phyloP scores from a whole-genome alignment of 305 asterid species.

The Galium porrigens region DNA sequence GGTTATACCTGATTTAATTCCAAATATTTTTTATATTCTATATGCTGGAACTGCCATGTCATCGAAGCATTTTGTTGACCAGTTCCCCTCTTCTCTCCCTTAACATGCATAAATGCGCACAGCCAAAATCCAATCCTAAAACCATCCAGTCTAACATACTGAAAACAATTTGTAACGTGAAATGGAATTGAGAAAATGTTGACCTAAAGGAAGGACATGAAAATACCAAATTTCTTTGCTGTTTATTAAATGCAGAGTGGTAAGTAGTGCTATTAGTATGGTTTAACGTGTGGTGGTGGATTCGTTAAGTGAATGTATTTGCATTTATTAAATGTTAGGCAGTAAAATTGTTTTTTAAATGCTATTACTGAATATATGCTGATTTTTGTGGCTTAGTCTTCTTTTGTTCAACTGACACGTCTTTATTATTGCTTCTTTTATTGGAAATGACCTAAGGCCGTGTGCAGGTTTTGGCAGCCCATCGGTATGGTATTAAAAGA shows the following conservation, averaged over 20 bases:
- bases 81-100: neutral
- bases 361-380: neutral
- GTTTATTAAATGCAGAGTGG: neutral
- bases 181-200: neutral
- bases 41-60: neutral
- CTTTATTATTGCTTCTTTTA: neutral
- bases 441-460: constrained; percentile 8
- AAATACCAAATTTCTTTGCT: neutral
- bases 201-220: neutral
- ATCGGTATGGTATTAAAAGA: constrained; percentile 84
- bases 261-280: neutral
- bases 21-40: neutral
- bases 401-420: neutral
- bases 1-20: constrained; percentile 32
- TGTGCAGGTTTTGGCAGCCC: constrained; percentile 88
- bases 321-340: neutral
- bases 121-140: neutral
- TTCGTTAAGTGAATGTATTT: neutral
- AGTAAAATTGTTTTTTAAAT: neutral
- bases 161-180: neutral
- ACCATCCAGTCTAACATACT: neutral
- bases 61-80: neutral
- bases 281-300: neutral
- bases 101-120: neutral
- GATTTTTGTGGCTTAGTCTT: neutral